Conservation (phyloP, 345 rosid genomes). For the Salix exigua region DNA sequence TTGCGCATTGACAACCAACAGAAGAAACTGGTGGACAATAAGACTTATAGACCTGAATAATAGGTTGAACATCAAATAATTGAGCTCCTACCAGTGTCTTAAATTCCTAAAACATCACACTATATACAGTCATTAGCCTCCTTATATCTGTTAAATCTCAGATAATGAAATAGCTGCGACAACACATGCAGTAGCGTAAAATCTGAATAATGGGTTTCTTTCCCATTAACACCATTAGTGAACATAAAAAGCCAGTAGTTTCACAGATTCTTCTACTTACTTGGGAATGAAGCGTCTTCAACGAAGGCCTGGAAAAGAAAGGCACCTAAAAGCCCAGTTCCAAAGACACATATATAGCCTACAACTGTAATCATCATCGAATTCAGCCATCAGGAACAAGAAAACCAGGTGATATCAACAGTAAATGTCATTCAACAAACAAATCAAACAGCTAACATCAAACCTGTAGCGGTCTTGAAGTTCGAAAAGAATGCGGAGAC, state of each 20-base stretch:
- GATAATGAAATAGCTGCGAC: background rate
- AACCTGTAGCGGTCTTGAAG: conserved; percentile 88
- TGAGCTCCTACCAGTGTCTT: background rate
- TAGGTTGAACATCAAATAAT: background rate
- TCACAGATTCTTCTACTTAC: conserved; percentile 43
- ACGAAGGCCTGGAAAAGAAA: conserved; percentile 65
- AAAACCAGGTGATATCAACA: conserved; percentile 4
- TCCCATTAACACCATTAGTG: background rate
- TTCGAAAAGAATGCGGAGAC: conserved; percentile 64
- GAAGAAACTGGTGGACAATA: background rate
- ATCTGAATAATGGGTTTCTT: background rate
- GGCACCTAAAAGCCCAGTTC: conserved; percentile 74
- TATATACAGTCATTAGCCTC: background rate
- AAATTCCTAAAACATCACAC: no score
- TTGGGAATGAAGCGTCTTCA: conserved; percentile 63
- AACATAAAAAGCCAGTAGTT: background rate
- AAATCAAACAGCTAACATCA: conserved; percentile 7
- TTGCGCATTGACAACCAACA: background rate
- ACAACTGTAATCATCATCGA: conserved; percentile 43
- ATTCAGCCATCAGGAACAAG: conserved; percentile 11
- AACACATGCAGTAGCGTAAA: background rate
- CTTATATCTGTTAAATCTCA: background rate
- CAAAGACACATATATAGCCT: conserved; percentile 65
- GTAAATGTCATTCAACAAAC: background rate
- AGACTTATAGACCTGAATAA: background rate